Percentiles rank a stretch among this genome's conserved stretches.
Conservation (phyloP, 139 green algal genomes). For the Closterium sp. region DNA sequence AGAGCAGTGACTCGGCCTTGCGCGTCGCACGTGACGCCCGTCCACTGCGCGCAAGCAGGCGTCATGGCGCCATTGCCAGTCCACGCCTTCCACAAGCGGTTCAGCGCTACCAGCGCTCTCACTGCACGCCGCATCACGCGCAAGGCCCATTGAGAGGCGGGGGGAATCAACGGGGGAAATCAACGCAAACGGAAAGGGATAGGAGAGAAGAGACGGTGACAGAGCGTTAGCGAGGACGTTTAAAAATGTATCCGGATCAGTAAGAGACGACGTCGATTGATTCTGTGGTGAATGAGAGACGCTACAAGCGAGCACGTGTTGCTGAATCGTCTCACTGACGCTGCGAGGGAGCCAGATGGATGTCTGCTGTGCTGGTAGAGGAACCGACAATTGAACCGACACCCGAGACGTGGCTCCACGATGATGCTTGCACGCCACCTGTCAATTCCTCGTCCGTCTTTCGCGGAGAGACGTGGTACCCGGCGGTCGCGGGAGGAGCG, state of each 20-base stretch:
- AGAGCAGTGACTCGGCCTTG: not conserved
- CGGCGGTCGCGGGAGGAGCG: not conserved
- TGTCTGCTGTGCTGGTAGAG: not conserved
- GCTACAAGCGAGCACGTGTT: not conserved
- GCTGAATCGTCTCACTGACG: not conserved
- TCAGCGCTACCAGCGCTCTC: not conserved
- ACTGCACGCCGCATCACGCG: not conserved
- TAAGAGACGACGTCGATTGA: too few species aligned
- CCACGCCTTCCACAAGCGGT: not conserved
- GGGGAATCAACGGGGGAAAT: too few species aligned
- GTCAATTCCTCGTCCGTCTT: not conserved
- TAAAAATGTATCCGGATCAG: too few species aligned
- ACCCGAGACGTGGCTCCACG: not conserved
- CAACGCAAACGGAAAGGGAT: not conserved
- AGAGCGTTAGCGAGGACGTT: not conserved
- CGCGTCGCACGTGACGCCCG: not conserved
- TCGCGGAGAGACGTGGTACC: not conserved
- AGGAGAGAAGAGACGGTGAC: not conserved
- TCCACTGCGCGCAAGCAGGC: not conserved
- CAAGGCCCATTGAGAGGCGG: not conserved
- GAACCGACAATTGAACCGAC: not conserved
- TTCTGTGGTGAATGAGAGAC: not conserved
- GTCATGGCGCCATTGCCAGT: not conserved
- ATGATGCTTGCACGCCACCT: not conserved
- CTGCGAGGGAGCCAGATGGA: not conserved